Conservation (phyloP, 1,284 basidiomycete genomes). For the Vanrija pseudolonga region DNA sequence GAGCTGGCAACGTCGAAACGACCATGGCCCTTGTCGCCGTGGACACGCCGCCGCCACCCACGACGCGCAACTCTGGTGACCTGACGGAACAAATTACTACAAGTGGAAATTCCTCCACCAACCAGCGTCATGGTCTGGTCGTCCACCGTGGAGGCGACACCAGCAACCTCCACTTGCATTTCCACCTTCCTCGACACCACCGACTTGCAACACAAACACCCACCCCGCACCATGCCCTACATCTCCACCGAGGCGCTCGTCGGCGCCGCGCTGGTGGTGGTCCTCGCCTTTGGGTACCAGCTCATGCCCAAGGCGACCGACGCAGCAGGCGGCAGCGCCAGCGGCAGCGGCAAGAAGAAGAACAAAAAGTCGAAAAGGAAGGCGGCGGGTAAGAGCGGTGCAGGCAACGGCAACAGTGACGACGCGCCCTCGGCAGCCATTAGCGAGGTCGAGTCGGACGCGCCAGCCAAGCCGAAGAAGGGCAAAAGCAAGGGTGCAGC, state of each 20-base stretch:
- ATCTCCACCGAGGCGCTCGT: constrained; percentile 45
- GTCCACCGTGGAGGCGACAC: background rate
- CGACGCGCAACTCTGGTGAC: no score
- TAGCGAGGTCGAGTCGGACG: constrained; percentile 6
- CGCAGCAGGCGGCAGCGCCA: background rate
- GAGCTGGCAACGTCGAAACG: no score
- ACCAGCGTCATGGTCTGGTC: background rate
- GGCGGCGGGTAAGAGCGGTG: background rate
- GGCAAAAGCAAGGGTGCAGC: background rate
- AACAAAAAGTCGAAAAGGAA: constrained; percentile 39
- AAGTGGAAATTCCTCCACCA: constrained; percentile 4
- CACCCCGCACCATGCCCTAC: constrained; percentile 41
- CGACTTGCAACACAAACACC: background rate
- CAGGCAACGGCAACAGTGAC: background rate
- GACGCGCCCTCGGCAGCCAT: background rate
- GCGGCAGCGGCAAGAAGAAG: constrained; percentile 17
- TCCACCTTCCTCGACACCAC: background rate
- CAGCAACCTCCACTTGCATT: background rate
- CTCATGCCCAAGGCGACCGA: constrained; percentile 12
- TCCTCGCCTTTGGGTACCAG: constrained; percentile 38
- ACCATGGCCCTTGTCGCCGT: no score
- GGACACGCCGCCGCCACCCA: no score
- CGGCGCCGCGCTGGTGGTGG: constrained; percentile 33
- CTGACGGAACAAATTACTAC: constrained; percentile 8
- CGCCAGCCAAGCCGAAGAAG: constrained; percentile 1